Percentiles rank a stretch among this genome's conserved stretches.
phyloP scores from a whole-genome alignment of 805 yeast species.

The Komagataella ulmi region DNA sequence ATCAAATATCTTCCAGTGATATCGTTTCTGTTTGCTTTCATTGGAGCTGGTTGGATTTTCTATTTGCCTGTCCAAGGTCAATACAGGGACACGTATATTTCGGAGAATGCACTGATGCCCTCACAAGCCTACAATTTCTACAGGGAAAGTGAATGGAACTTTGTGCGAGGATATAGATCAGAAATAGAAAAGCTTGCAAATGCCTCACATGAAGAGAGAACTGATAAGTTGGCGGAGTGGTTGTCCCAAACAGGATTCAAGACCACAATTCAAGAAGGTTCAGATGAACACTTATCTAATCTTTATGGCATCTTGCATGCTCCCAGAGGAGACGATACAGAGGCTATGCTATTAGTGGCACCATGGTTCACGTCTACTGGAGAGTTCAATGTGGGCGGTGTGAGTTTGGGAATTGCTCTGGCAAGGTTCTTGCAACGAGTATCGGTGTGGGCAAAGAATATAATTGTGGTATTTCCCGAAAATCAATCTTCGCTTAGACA shows the following conservation, averaged over 20 bases:
- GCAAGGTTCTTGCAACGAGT: constrained; percentile 72
- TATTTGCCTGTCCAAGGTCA: constrained; percentile 72
- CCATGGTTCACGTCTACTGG: constrained; percentile 60
- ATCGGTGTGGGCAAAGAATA: constrained; percentile 93
- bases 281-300: constrained; percentile 17
- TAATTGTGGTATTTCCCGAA: constrained; percentile 73
- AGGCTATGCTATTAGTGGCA: constrained; percentile 80
- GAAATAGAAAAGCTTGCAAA: constrained; percentile 30
- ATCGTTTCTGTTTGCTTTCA: constrained; percentile 25
- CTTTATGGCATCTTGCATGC: constrained; percentile 80
- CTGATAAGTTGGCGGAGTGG: constrained; percentile 40
- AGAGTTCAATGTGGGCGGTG: constrained; percentile 64
- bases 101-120: constrained; percentile 95
- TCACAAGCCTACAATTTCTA: constrained; percentile 89
- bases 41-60: constrained; percentile 46
- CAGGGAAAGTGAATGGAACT: constrained; percentile 90
- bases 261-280: constrained; percentile 28
- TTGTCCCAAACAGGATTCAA: constrained; percentile 61
- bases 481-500: constrained; percentile 56
- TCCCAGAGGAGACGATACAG: constrained; percentile 93
- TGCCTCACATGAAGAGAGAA: constrained; percentile 20
- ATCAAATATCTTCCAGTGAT: constrained; percentile 27
- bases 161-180: constrained; percentile 71
- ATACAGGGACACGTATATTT: constrained; percentile 70
- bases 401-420: constrained; percentile 57